Evolutionary conservation across 768 basidiomycete species (phyloP).

Genomic region (Mycena filopes): DNA sequence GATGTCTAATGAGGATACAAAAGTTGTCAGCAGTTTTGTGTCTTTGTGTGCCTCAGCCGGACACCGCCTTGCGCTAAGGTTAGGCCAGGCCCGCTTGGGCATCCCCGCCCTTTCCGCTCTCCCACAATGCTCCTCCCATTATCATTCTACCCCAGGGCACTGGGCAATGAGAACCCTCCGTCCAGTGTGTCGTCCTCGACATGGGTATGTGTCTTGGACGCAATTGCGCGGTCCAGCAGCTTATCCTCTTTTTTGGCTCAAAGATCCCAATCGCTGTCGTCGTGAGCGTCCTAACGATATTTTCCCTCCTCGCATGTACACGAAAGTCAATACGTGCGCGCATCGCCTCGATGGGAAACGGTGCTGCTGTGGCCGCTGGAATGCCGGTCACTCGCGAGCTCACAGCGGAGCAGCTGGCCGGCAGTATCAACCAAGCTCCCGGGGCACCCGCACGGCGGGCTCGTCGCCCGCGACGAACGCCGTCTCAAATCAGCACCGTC

Average conservation of each 20-base stretch:
- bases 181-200: slow-evolving; percentile 10
- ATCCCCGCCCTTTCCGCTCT: not conserved
- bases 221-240: not conserved
- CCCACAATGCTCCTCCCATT: slow-evolving; percentile 19
- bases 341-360: slow-evolving; percentile 21
- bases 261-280: slow-evolving; percentile 45
- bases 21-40: too few species aligned
- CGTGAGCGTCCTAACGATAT: slow-evolving; percentile 39
- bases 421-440: slow-evolving; percentile 48
- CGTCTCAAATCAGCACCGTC: slow-evolving; percentile 83
- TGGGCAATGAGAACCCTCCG: not conserved
- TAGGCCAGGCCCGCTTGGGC: not conserved
- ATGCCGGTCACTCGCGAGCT: slow-evolving; percentile 46
- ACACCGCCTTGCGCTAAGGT: slow-evolving; percentile 1
- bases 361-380: slow-evolving; percentile 24
- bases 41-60: too few species aligned
- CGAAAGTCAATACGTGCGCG: slow-evolving; percentile 34
- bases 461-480: slow-evolving; percentile 67
- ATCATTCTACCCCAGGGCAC: not conserved
- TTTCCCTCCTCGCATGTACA: slow-evolving; percentile 35
- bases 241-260: not conserved
- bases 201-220: slow-evolving; percentile 18
- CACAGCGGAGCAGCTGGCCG: slow-evolving; percentile 69
- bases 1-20: too few species aligned
- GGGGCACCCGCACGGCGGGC: slow-evolving; percentile 35